Conservation (phyloP, 108 stramenopile genomes). For the Tribonema minus region DNA sequence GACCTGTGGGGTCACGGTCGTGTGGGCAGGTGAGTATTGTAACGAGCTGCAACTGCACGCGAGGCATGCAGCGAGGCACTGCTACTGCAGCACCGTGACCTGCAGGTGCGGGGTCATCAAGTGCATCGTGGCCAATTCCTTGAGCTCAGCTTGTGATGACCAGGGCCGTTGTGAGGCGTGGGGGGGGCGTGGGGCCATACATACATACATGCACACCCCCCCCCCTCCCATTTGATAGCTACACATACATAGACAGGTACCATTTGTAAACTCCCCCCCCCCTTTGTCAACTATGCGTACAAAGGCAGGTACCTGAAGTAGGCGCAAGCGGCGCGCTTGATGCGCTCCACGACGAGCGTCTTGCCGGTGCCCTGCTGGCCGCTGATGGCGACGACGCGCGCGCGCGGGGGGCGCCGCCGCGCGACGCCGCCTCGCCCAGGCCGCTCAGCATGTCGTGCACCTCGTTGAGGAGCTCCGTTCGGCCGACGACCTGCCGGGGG, state of each 20-base stretch:
- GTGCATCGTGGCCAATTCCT: no score
- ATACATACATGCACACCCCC: no score
- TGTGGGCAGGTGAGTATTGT: no score
- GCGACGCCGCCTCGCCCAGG: neutral
- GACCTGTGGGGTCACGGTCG: neutral
- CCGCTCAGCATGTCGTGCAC: neutral
- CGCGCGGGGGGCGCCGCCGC: neutral
- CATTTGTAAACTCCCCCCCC: no score
- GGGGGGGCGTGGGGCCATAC: no score
- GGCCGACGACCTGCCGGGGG: neutral
- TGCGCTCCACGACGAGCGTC: neutral
- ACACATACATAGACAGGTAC: no score
- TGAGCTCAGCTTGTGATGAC: neutral
- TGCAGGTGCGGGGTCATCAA: neutral
- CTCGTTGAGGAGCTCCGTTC: slow-evolving; percentile 5
- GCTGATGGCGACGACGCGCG: neutral
- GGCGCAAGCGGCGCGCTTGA: neutral
- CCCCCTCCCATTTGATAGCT: no score
- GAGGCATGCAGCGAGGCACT: neutral
- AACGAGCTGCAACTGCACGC: neutral
- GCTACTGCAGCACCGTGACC: neutral
- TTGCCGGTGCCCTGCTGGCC: neutral
- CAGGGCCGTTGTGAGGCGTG: no score
- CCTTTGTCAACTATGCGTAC: no score
- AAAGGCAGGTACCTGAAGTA: neutral